A percentile compares a stretch with the other conserved stretches of the same genome.
phyloP scores from a whole-genome alignment of 257 asterid species.

The Fraxinus anomala region DNA sequence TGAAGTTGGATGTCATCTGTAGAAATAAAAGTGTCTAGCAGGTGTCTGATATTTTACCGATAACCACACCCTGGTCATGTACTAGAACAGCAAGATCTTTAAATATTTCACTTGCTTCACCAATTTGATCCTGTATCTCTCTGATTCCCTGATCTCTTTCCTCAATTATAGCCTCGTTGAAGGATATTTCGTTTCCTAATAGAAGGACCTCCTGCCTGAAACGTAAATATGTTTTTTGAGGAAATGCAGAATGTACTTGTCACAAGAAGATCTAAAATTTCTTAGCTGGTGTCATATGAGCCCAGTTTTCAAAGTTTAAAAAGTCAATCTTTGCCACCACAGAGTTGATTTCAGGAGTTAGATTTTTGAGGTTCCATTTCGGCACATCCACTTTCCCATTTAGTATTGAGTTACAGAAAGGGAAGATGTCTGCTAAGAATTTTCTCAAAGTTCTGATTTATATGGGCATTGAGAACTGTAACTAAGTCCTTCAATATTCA shows the following conservation, averaged over 20 bases:
- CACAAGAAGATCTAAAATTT: not conserved
- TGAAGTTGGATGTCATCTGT: not conserved
- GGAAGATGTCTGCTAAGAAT: not conserved
- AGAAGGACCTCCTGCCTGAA: constrained; percentile 29
- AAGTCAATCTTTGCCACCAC: not conserved
- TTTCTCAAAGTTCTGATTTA: not conserved
- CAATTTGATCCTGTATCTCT: constrained; percentile 33
- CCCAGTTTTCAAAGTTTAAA: not conserved
- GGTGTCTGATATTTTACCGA: constrained; percentile 20
- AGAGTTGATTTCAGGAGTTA: not conserved
- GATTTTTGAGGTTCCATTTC: not conserved
- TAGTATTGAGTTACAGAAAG: not conserved
- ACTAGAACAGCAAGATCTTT: constrained; percentile 32
- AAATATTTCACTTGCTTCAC: constrained; percentile 32
- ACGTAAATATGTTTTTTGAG: not conserved
- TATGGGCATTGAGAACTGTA: not conserved
- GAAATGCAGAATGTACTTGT: not conserved
- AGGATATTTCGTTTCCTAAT: constrained; percentile 31
- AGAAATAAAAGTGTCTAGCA: not conserved
- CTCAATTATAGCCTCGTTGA: constrained; percentile 30
- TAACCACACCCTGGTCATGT: constrained; percentile 32
- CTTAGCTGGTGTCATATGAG: not conserved
- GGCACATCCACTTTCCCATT: not conserved
- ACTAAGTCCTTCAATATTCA: not conserved
- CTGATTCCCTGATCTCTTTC: constrained; percentile 32